These are phyloP conservation scores for Pythium utonaiense DNA, from an alignment of 352 stramenopile genomes.

Conservation along the genomic window DNA sequence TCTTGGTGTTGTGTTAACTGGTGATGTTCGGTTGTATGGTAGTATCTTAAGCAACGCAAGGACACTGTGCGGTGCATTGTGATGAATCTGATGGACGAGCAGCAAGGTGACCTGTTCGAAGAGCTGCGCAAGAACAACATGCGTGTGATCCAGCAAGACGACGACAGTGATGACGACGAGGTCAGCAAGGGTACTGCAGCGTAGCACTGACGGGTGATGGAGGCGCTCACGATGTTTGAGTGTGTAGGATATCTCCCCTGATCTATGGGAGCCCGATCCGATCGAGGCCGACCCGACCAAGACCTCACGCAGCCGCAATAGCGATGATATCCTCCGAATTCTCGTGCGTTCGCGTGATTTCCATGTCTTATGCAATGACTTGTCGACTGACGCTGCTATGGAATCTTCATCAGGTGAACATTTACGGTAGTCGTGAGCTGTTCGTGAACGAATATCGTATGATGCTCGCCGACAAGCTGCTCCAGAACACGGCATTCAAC, in stretches of 20 bases:
- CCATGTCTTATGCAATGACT: neutral
- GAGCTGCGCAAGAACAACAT: constrained; percentile 92
- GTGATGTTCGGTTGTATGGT: constrained; percentile 29
- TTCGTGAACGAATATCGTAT: constrained; percentile 99
- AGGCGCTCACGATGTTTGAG: too few species aligned
- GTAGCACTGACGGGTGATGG: too few species aligned
- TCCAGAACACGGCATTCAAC: constrained; percentile 92
- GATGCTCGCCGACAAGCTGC: constrained; percentile 96
- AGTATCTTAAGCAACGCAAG: constrained; percentile 91
- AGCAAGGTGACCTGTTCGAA: constrained; percentile 94
- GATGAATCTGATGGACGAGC: constrained; percentile 83
- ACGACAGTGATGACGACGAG: constrained; percentile 93
- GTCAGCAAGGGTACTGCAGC: constrained; percentile 21
- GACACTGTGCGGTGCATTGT: constrained; percentile 98
- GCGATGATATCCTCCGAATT: constrained; percentile 96
- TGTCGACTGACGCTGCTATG: neutral
- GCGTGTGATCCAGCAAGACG: constrained; percentile 89
- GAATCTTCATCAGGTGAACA: constrained; percentile 76
- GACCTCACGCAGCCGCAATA: constrained; percentile 68
- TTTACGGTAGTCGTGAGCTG: constrained; percentile 97
- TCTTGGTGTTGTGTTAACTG: neutral
- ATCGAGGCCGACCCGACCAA: constrained; percentile 84
- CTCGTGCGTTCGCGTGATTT: constrained; percentile 51
- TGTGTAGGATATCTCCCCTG: constrained; percentile 59
- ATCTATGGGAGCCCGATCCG: constrained; percentile 90